phyloP scores from a whole-genome alignment of 495 filamentous ascomycete species.

The Podospora pseudocomata region DNA sequence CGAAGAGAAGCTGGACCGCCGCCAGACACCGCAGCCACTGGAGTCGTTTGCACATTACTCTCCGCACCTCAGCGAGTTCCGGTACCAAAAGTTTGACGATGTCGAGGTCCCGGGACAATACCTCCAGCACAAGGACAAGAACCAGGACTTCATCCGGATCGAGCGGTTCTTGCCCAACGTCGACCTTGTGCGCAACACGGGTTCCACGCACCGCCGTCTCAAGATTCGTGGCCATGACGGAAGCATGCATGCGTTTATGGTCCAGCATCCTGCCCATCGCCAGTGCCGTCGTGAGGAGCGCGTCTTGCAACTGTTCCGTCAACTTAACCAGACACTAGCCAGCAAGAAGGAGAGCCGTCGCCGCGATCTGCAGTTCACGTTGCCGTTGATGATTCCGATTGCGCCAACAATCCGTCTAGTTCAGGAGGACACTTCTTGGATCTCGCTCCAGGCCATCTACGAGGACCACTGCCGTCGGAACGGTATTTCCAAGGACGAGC shows the following conservation, averaged over 20 bases:
- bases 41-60: slow-evolving; percentile 65
- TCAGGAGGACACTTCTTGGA: slow-evolving; percentile 91
- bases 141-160: slow-evolving; percentile 94
- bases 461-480: slow-evolving; percentile 90
- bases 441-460: slow-evolving; percentile 87
- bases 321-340: slow-evolving; percentile 84
- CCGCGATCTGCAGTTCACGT: slow-evolving; percentile 90
- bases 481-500: slow-evolving; percentile 88
- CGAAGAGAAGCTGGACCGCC: slow-evolving; percentile 94
- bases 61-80: slow-evolving; percentile 89
- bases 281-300: slow-evolving; percentile 91
- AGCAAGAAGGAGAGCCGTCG: slow-evolving; percentile 93
- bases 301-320: slow-evolving; percentile 94
- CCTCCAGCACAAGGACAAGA: slow-evolving; percentile 93
- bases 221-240: slow-evolving; percentile 98
- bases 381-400: slow-evolving; percentile 90
- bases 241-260: slow-evolving; percentile 87
- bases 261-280: slow-evolving; percentile 89
- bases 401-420: slow-evolving; percentile 91
- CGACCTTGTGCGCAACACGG: slow-evolving; percentile 82
- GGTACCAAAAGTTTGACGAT: slow-evolving; percentile 96
- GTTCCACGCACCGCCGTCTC: slow-evolving; percentile 83
- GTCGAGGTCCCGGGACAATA: slow-evolving; percentile 98
- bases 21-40: slow-evolving; percentile 61
- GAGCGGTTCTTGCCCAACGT: slow-evolving; percentile 94